Percentiles rank a stretch among this genome's conserved stretches.
phyloP scores from a whole-genome alignment of 768 basidiomycete species.

The Mycena crocata region DNA sequence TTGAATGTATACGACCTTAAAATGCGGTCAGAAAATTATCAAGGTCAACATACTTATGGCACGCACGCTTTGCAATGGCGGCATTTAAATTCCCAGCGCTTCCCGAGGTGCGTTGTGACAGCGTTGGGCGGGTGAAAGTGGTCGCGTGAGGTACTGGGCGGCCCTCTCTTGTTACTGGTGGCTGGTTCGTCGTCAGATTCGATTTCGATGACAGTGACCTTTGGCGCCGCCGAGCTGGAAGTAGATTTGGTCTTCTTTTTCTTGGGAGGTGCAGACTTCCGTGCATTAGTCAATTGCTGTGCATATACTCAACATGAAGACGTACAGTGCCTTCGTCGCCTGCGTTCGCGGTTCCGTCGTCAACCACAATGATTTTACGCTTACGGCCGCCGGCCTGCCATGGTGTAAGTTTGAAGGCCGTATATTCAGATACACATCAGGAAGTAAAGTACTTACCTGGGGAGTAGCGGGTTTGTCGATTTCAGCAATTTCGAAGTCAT shows the following conservation, averaged over 20 bases:
- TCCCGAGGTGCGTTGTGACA: not conserved
- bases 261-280: not conserved
- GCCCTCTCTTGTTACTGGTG: not conserved
- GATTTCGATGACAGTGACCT: not conserved
- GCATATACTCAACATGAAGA: not conserved
- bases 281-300: not conserved
- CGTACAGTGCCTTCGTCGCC: not conserved
- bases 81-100: conserved; percentile 6
- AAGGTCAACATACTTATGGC: not conserved
- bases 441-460: not conserved
- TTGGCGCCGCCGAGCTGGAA: not conserved
- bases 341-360: not conserved
- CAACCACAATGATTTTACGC: not conserved
- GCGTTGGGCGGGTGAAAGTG: not conserved
- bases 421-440: too few relatives aligned
- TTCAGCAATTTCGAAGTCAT: not conserved
- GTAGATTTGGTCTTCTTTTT: not conserved
- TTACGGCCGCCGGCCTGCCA: not conserved
- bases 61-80: not conserved
- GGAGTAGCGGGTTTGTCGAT: not conserved
- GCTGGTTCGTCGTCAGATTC: not conserved
- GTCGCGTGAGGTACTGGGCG: not conserved
- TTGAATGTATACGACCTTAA: not conserved
- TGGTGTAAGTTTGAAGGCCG: not conserved
- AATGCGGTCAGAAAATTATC: not conserved